Base-by-base conservation (phyloP, 169 alveolate genomes). In the Plasmodium cynomolgi region DNA sequence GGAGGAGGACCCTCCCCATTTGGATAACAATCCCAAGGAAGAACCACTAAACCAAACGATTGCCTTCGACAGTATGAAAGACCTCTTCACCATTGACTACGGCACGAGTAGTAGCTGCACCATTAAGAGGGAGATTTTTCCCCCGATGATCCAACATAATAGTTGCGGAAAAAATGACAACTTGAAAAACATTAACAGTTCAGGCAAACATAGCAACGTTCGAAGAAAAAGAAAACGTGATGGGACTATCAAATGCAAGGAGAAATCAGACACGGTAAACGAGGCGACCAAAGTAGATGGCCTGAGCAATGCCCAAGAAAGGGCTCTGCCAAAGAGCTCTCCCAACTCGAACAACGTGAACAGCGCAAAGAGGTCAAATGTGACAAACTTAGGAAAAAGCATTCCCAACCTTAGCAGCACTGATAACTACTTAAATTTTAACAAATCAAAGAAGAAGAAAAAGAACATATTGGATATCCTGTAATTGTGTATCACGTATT, bases 381-480 rank as follows among this genome's bases (percentile, higher is more conserved):
- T 29, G 7, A 5, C n/a, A 33, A 54, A 56, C 39, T 3, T 56
- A 86, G 68, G 47, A 4, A 62, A 29, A 37, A 34, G 2, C 34
- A 9, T 31, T 39, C 23, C 80, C 8, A 50, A 56, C 39, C n/a
- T 54, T 15, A 73, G 29, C 39, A 77, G 4, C 17, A 77, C 47
- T 56, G 86, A 86, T 86, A 79, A 79, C 26, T 79, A 56, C 33
- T 56, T 86, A 86, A 86, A 75, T 86, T 77, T 86, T 86, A 86
- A 86, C 33, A 86, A 75, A 58, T 17, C 33, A 8, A 86, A 86
- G 81, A 84, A 84, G 77, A 85, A 86, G 81, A 86, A 34, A 26
- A 86, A 71, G 81, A 74, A 50, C 31, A 86, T 86, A 47, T 77
- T 86, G 44, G 93, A 77, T 37, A 86, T 86, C 54, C 83, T 86